Evolutionary conservation across 306 rosid genomes (phyloP), one percentile per base, ranked within the genome.

Genomic region (Datisca glomerata): DNA sequence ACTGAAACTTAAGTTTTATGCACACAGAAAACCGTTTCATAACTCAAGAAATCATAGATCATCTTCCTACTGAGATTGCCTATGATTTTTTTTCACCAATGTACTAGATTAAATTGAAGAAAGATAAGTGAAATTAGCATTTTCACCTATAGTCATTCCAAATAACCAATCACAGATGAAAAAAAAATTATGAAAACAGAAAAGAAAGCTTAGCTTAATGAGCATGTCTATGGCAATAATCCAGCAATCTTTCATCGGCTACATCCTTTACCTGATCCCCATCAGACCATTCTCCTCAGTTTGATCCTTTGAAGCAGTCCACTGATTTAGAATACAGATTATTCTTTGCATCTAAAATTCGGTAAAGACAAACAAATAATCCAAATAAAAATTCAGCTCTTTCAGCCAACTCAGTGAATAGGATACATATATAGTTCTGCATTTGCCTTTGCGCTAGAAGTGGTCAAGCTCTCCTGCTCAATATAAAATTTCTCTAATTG

Each of bases 361-460:
- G 53, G 71, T 79, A 13, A 87, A 79, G 79, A 76, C 24, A 51
- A 66, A 57, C 55, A 56, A 58, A 6, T 6, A 22, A 25, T n/a
- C n/a, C n/a, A n/a, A n/a, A n/a, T n/a, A n/a, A n/a, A n/a, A n/a
- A n/a, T n/a, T n/a, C n/a, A n/a, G n/a, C n/a, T n/a, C n/a, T n/a
- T 39, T 24, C 24, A 50, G 29, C 40, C 41, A 31, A 14, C n/a
- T n/a, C 27, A 31, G 12, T 25, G 41, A 23, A 45, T 35, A 80
- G 97, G 97, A 89, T 89, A 89, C 97, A 27, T 83, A 73, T 69
- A 67, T 55, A 23, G 55, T 63, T 60, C 67, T 71, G 97, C 72
- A 57, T 51, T 68, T 12, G 63, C 53, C 46, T 57, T 56, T 45
- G 48, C 28, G 46, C 68, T 52, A 39, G 68, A 18, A 45, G 54